Percentiles rank a stretch among this genome's conserved stretches.
Evolutionary conservation across 2,329 filamentous ascomycete genomes (phyloP).

Genomic region (Fusarium vanettenii): DNA sequence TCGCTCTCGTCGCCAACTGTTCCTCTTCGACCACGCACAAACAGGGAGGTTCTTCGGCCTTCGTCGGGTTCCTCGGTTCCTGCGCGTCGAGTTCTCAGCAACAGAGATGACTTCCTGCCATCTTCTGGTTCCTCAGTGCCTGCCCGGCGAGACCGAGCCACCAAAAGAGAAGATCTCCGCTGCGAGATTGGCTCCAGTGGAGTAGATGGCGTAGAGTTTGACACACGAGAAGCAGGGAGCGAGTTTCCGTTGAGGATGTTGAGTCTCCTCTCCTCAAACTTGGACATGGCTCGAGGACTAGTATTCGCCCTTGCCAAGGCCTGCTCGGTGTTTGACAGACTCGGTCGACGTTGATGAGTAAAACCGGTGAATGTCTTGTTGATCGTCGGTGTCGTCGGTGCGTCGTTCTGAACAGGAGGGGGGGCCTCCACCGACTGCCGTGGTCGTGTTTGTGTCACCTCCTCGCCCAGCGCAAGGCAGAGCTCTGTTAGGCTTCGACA

Average conservation of each 20-base stretch:
- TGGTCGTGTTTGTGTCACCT: conserved; percentile 54
- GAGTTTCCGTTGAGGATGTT: conserved; percentile 59
- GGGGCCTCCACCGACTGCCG: conserved; percentile 30
- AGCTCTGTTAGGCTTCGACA: conserved; percentile 94
- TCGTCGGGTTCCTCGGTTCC: conserved; percentile 63
- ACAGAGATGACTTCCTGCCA: conserved; percentile 55
- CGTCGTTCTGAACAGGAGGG: conserved; percentile 30
- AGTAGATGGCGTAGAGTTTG: conserved; percentile 53
- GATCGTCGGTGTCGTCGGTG: conserved; percentile 58
- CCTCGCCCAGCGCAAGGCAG: conserved; percentile 83
- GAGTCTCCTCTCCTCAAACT: conserved; percentile 65
- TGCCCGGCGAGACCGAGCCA: conserved; percentile 56
- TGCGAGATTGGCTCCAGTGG: conserved; percentile 51
- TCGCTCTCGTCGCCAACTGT: conserved; percentile 60
- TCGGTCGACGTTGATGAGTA: conserved; percentile 55
- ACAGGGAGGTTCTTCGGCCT: conserved; percentile 55
- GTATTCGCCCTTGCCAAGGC: conserved; percentile 51
- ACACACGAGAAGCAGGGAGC: conserved; percentile 58
- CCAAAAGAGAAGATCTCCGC: conserved; percentile 65
- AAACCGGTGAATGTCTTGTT: conserved; percentile 54
- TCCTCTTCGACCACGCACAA: conserved; percentile 59
- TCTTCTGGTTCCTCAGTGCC: conserved; percentile 62
- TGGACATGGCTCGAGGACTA: conserved; percentile 62
- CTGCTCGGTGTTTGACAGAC: conserved; percentile 53
- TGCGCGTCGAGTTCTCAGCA: conserved; percentile 59